These are phyloP conservation scores for Creolimax fragrantissima DNA, from an alignment of 78 protist genomes.

Conservation along the genomic window DNA sequence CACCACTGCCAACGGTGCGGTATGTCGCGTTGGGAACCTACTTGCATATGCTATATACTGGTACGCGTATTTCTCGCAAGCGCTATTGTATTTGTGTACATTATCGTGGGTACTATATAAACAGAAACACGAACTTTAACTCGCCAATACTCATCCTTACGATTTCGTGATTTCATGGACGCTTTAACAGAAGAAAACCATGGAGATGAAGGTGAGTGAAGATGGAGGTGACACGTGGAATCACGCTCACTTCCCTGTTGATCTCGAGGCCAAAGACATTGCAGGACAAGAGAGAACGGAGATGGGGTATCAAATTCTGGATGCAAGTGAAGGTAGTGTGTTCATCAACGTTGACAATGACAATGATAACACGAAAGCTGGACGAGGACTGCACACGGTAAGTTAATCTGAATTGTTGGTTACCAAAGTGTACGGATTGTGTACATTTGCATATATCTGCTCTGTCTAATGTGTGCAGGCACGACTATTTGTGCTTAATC, in stretches of 20 bases:
- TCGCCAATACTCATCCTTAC: neutral
- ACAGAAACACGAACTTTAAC: neutral
- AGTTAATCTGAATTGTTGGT: too few relatives aligned
- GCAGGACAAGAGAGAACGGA: neutral
- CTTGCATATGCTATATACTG: neutral
- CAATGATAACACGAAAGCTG: neutral
- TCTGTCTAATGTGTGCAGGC: too few relatives aligned
- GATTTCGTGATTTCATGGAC: neutral
- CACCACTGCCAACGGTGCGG: neutral
- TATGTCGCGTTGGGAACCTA: neutral
- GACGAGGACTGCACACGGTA: neutral
- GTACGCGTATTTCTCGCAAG: neutral
- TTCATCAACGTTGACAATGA: constrained; percentile 30
- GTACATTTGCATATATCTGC: too few relatives aligned
- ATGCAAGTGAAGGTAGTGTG: constrained; percentile 23
- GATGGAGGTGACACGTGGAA: neutral
- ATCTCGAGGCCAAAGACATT: neutral
- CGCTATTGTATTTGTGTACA: neutral
- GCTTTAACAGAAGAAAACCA: neutral
- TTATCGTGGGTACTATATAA: neutral
- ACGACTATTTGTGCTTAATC: too few relatives aligned
- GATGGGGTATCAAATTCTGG: constrained; percentile 16
- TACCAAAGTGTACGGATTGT: too few relatives aligned
- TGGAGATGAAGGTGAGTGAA: neutral
- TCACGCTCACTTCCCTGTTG: constrained; percentile 4